Evolutionary conservation across 768 basidiomycete species (phyloP).

Genomic region (Macrolepiota fuliginosa): DNA sequence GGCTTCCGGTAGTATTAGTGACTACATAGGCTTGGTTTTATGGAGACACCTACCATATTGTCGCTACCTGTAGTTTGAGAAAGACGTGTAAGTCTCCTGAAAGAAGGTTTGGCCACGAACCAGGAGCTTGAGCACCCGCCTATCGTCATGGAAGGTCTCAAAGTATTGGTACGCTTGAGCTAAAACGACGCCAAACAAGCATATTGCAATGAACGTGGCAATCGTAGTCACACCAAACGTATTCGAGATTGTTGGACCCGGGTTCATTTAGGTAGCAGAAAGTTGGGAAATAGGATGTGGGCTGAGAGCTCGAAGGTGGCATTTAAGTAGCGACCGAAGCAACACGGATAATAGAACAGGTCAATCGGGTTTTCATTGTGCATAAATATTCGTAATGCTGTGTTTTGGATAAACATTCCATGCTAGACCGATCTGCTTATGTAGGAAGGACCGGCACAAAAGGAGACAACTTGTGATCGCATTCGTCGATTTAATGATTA

Average conservation of each 20-base stretch:
- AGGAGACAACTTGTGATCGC: too few species aligned
- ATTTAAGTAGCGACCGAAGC: not conserved
- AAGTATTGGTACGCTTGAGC: slow-evolving; percentile 22
- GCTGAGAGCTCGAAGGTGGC: not conserved
- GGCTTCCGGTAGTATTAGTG: slow-evolving; percentile 6
- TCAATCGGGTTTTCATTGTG: not conserved
- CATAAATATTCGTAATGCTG: not conserved
- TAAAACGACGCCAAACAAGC: slow-evolving; percentile 26
- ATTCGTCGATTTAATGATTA: too few species aligned
- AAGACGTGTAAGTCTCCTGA: not conserved
- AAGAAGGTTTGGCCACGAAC: slow-evolving; percentile 14
- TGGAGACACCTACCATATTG: not conserved
- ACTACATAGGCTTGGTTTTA: not conserved
- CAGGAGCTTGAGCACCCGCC: slow-evolving; percentile 15
- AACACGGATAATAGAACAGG: not conserved
- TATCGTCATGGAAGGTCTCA: slow-evolving; percentile 21
- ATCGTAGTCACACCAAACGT: slow-evolving; percentile 21
- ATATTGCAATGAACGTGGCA: slow-evolving; percentile 20
- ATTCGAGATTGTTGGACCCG: slow-evolving; percentile 8
- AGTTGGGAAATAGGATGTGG: not conserved
- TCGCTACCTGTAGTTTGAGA: not conserved
- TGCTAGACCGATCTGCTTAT: not conserved
- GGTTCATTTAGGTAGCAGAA: not conserved
- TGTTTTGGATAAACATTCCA: not conserved
- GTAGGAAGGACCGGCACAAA: too few species aligned